These are phyloP conservation scores for Pythium folliculosum DNA, from an alignment of 352 stramenopile species.

Conservation along the genomic window DNA sequence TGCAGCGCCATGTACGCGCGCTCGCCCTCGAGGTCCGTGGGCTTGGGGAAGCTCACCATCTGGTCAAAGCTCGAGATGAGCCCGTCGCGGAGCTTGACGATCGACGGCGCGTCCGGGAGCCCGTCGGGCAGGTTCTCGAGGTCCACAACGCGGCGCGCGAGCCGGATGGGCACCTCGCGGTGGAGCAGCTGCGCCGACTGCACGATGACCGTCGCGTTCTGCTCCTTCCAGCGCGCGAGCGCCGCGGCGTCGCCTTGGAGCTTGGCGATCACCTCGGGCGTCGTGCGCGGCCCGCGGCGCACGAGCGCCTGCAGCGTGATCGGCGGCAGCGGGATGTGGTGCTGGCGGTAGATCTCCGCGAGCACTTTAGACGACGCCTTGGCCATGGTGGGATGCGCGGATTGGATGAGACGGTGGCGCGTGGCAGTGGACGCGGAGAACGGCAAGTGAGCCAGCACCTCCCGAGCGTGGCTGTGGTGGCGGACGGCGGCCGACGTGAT, in stretches of 20 bases:
- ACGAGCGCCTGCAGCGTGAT: slow-evolving; percentile 82
- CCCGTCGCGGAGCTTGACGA: slow-evolving; percentile 62
- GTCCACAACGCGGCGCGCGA: slow-evolving; percentile 81
- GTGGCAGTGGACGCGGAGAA: neutral
- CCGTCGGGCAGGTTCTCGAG: slow-evolving; percentile 79
- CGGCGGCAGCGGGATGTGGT: slow-evolving; percentile 76
- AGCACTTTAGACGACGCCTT: slow-evolving; percentile 65
- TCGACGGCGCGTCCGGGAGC: slow-evolving; percentile 55
- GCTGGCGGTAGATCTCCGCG: slow-evolving; percentile 80
- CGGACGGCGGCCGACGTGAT: too few relatives aligned
- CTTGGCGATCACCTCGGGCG: slow-evolving; percentile 45
- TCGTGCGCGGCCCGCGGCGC: slow-evolving; percentile 58
- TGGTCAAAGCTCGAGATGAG: slow-evolving; percentile 76
- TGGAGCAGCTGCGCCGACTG: slow-evolving; percentile 80
- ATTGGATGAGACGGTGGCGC: too few relatives aligned
- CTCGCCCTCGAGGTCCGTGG: slow-evolving; percentile 57
- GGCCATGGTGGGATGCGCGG: slow-evolving; percentile 16
- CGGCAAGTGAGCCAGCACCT: neutral
- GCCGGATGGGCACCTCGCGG: slow-evolving; percentile 75
- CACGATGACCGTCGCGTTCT: slow-evolving; percentile 70
- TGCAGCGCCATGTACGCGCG: slow-evolving; percentile 66
- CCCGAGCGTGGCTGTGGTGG: neutral
- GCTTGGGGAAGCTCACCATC: slow-evolving; percentile 55
- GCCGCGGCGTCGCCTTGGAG: slow-evolving; percentile 53
- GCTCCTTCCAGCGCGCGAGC: slow-evolving; percentile 58